Conservation (phyloP, 2,329 filamentous ascomycete species). For the Cladosporium austrohemisphaericum region DNA sequence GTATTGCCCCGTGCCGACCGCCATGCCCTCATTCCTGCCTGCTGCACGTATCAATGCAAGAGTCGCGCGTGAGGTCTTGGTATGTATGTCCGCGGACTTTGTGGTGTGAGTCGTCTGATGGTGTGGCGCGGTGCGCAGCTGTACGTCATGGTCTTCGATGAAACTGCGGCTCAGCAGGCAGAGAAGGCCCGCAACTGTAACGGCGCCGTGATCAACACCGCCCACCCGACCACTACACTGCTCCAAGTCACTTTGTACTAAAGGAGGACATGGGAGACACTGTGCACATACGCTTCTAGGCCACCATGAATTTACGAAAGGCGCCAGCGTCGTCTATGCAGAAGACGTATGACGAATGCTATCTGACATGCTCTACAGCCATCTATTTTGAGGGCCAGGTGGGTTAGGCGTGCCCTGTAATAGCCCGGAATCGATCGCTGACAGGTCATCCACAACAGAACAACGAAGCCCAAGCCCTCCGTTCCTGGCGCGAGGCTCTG, state of each 20-base stretch:
- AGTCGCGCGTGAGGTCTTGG: constrained; percentile 1
- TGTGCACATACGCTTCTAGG: neutral
- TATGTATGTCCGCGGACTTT: neutral
- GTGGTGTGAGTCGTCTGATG: constrained; percentile 5
- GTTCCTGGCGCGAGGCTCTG: constrained; percentile 84
- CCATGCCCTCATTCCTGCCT: constrained; percentile 26
- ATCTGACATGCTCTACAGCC: constrained; percentile 89
- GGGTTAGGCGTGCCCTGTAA: constrained; percentile 26
- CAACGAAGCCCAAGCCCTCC: constrained; percentile 84
- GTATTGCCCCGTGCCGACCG: constrained; percentile 18
- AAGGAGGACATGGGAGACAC: neutral
- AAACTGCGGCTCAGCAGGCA: constrained; percentile 12
- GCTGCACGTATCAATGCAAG: neutral
- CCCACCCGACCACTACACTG: neutral
- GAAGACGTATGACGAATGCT: constrained; percentile 97
- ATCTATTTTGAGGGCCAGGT: constrained; percentile 95
- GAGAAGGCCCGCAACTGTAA: constrained; percentile 9
- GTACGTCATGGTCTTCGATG: constrained; percentile 6
- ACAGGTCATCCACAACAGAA: constrained; percentile 58
- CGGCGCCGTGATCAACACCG: constrained; percentile 6
- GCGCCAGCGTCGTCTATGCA: constrained; percentile 72
- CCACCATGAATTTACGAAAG: constrained; percentile 36
- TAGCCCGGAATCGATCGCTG: constrained; percentile 2
- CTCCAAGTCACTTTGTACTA: neutral
- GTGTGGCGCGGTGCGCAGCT: constrained; percentile 6